Evolutionary conservation across 805 yeast genomes (phyloP), one percentile per base, ranked within the genome.

Genomic region (Hanseniaspora vineae): DNA sequence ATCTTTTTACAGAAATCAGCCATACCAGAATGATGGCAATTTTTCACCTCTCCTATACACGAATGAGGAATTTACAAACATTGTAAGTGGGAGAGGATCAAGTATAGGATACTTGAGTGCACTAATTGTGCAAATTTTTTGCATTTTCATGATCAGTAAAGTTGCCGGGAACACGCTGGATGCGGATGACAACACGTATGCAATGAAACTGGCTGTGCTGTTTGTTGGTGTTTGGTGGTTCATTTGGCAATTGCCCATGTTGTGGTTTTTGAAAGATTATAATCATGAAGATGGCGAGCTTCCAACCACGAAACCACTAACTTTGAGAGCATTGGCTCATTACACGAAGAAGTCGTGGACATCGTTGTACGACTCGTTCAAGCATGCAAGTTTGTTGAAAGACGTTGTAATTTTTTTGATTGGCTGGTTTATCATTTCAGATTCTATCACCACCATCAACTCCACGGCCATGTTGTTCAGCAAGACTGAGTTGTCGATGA

Each of bases 191-290:
- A 48, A 48, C 17, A 29, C 45, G 12, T 35, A 18, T n/a, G 45
- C 50, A 10, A 66, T 82, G 5, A 80, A 80, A 52, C 58, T 73
- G 23, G 86, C 84, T 0, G 72, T 83, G 15, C 66, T 74, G 11
- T 59, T 77, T 31, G 84, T 84, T 15, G 92, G 92, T 1, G 23
- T 75, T 1, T 84, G 92, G 90, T 84, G 94, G 94, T 59, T 80
- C 6, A 49, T 75, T 2, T 83, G 82, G 68, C 87, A 81, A 55
- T 46, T 78, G 3, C 90, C 90, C 2, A 69, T 83, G 35, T 58
- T 66, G 1, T 54, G 69, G 50, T 62, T 75, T 40, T 60, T 84
- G 48, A 50, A 55, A 13, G 66, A 64, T 45, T 40, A 40, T 14
- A 15, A 31, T 19, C 23, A 19, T 3, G 19, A 9, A 23, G 9